phyloP scores from a whole-genome alignment of 352 stramenopile species.

The Plasmopara halstedii region DNA sequence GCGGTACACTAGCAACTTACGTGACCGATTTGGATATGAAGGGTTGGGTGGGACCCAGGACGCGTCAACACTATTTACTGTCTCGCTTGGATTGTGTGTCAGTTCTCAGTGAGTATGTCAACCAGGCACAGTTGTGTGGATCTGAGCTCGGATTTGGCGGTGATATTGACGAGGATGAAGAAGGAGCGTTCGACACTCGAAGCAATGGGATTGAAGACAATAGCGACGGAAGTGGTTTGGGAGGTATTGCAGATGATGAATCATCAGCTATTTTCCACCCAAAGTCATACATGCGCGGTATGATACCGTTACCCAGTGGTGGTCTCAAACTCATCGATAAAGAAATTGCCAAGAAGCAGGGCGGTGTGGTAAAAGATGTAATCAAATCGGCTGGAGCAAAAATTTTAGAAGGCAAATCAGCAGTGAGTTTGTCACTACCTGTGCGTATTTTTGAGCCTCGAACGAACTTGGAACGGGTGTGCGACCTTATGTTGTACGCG shows the following conservation, averaged over 20 bases:
- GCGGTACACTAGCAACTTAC: slow-evolving; percentile 56
- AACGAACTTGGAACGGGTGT: slow-evolving; percentile 72
- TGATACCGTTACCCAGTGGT: slow-evolving; percentile 64
- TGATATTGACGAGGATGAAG: slow-evolving; percentile 34
- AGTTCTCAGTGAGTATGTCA: slow-evolving; percentile 57
- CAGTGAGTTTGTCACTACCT: slow-evolving; percentile 75
- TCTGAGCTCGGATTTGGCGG: slow-evolving; percentile 39
- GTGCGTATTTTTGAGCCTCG: slow-evolving; percentile 83
- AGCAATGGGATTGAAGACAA: slow-evolving; percentile 27
- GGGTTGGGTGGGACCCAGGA: slow-evolving; percentile 40
- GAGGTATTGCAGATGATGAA: slow-evolving; percentile 22
- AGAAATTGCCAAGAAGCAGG: slow-evolving; percentile 79
- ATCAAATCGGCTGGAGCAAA: slow-evolving; percentile 70
- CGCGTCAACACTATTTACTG: slow-evolving; percentile 42
- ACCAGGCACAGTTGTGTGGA: slow-evolving; percentile 48
- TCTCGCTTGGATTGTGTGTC: slow-evolving; percentile 54
- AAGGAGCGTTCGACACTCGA: slow-evolving; percentile 25
- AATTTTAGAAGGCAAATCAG: slow-evolving; percentile 60
- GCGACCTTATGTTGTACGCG: slow-evolving; percentile 74
- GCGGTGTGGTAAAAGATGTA: slow-evolving; percentile 79
- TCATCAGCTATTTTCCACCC: slow-evolving; percentile 51
- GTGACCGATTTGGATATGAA: slow-evolving; percentile 63
- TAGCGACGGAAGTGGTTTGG: slow-evolving; percentile 25
- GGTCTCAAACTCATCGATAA: slow-evolving; percentile 80
- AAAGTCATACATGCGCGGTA: slow-evolving; percentile 72